phyloP scores from a whole-genome alignment of 139 green algal species.

The Volvox reticuliferus region DNA sequence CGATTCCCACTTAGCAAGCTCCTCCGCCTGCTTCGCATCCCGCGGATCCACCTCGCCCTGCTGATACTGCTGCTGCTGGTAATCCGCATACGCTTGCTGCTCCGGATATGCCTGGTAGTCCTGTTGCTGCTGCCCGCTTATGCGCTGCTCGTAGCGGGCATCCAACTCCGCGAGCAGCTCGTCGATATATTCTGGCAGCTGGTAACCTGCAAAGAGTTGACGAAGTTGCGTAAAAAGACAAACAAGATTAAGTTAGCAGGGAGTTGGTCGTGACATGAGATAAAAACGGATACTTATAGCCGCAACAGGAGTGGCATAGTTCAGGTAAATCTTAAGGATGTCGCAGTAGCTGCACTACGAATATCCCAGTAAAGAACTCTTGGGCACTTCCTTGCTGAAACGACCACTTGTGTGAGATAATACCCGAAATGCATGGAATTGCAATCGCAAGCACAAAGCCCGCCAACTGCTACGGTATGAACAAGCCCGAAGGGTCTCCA shows the following conservation, averaged over 20 bases:
- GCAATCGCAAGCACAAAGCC: neutral
- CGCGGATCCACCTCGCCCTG: neutral
- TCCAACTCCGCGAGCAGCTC: slow-evolving; percentile 31
- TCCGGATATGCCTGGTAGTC: neutral
- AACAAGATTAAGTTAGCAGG: neutral
- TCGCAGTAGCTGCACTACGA: too few relatives aligned
- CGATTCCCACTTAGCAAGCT: slow-evolving; percentile 17
- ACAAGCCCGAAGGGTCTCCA: neutral
- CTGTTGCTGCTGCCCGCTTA: neutral
- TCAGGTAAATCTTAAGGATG: too few relatives aligned
- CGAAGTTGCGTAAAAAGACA: neutral
- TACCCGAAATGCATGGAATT: too few relatives aligned
- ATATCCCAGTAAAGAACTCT: too few relatives aligned
- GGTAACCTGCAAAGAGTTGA: neutral
- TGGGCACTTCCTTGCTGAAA: neutral
- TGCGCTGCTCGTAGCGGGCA: neutral
- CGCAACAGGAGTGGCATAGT: too few relatives aligned
- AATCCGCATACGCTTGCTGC: neutral
- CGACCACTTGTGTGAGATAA: too few relatives aligned
- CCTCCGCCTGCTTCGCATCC: neutral
- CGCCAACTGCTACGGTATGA: neutral
- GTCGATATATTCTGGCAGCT: neutral
- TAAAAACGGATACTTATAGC: too few relatives aligned
- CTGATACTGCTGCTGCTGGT: slow-evolving; percentile 18
- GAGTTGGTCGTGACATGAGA: too few relatives aligned